Conservation (phyloP, 345 rosid genomes). For the Turritis glabra region DNA sequence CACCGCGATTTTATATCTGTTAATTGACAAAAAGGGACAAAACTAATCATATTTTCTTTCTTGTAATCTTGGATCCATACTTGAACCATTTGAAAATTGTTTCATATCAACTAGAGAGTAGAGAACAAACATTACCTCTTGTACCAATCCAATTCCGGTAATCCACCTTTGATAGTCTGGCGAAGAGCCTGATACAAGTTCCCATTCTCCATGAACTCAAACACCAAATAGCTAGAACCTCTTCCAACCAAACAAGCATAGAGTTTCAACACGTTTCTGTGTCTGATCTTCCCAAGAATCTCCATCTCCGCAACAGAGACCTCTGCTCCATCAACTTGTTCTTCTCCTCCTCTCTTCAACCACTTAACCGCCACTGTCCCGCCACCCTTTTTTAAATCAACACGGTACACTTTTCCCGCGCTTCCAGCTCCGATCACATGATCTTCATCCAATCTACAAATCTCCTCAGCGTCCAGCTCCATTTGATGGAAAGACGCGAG, state of each 20-base stretch:
- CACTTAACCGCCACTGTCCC: constrained; percentile 79
- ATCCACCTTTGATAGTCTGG: constrained; percentile 48
- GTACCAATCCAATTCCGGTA: constrained; percentile 65
- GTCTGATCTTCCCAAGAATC: constrained; percentile 77
- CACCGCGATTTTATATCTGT: constrained; percentile 67
- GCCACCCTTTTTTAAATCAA: constrained; percentile 65
- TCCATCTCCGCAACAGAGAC: constrained; percentile 72
- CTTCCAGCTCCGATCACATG: constrained; percentile 80
- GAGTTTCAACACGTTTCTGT: constrained; percentile 74
- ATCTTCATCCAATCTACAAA: constrained; percentile 60
- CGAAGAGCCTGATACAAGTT: constrained; percentile 71
- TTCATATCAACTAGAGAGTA: neutral
- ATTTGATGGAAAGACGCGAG: constrained; percentile 65
- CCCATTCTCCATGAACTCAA: constrained; percentile 84
- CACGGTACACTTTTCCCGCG: constrained; percentile 81
- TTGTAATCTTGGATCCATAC: constrained; percentile 12
- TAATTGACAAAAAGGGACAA: neutral
- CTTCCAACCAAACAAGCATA: constrained; percentile 66
- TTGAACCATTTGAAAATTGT: neutral
- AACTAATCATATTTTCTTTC: neutral
- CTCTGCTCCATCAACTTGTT: constrained; percentile 51
- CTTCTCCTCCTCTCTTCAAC: constrained; percentile 48
- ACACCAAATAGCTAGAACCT: constrained; percentile 68
- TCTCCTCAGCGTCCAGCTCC: constrained; percentile 75
- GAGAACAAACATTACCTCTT: constrained; percentile 46